phyloP scores from a whole-genome alignment of 2,329 filamentous ascomycete genomes.

The Verticillium nonalfalfae region DNA sequence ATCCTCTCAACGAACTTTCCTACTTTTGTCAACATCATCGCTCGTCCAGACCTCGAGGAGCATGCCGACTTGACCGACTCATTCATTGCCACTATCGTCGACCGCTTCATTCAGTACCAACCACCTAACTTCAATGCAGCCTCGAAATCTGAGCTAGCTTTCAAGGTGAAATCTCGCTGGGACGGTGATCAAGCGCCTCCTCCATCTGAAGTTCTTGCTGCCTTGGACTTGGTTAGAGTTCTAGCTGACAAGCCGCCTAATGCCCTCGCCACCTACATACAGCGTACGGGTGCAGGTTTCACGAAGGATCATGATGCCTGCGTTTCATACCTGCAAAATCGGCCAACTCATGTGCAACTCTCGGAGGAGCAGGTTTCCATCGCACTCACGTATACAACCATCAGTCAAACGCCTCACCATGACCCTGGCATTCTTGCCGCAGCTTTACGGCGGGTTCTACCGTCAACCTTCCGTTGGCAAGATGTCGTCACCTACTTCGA shows the following conservation, averaged over 20 bases:
- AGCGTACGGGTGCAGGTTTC: conserved; percentile 66
- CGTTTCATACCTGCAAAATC: conserved; percentile 44
- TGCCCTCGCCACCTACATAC: conserved; percentile 60
- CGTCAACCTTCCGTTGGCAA: conserved; percentile 61
- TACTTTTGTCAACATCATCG: conserved; percentile 71
- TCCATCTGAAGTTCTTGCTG: conserved; percentile 65
- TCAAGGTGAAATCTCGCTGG: conserved; percentile 64
- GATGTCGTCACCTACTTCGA: conserved; percentile 77
- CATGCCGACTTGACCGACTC: conserved; percentile 60
- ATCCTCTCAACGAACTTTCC: conserved; percentile 76
- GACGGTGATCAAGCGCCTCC: conserved; percentile 51
- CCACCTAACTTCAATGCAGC: conserved; percentile 79
- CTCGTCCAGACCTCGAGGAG: conserved; percentile 54
- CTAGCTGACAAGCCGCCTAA: conserved; percentile 52
- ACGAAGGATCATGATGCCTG: conserved; percentile 70
- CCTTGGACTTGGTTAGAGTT: conserved; percentile 62
- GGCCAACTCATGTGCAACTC: conserved; percentile 53
- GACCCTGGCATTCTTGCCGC: conserved; percentile 52
- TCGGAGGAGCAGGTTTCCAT: conserved; percentile 77
- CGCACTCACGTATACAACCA: conserved; percentile 62
- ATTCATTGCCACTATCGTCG: conserved; percentile 74
- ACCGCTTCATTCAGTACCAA: conserved; percentile 81
- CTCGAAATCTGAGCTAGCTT: conserved; percentile 62
- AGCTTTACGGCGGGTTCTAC: conserved; percentile 55
- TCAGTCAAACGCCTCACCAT: conserved; percentile 49